phyloP scores from a whole-genome alignment of 371 early-diverging fungal species.

The Haplosporangium sp. region DNA sequence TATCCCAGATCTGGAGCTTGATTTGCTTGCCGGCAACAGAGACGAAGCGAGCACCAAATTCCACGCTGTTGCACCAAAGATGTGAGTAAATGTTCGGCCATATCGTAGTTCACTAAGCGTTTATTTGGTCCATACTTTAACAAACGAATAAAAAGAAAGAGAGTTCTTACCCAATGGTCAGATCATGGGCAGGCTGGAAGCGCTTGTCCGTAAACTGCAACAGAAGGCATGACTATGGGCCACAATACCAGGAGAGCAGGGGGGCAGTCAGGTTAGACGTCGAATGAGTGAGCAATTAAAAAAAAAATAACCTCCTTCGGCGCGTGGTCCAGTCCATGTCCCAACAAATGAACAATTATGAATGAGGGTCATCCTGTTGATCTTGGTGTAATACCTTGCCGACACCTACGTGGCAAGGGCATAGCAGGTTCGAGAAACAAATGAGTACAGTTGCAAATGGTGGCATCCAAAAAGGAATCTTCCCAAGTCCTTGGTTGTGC shows the following conservation, averaged over 20 bases:
- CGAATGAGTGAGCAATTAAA: background rate
- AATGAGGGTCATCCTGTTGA: background rate
- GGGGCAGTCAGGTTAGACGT: background rate
- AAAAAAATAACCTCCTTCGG: background rate
- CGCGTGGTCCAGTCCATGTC: background rate
- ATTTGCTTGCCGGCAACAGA: constrained; percentile 84
- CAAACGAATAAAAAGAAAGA: constrained; percentile 2
- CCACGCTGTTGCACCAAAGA: constrained; percentile 64
- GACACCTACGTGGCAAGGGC: constrained; percentile 62
- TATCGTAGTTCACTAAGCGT: no score
- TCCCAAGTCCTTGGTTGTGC: background rate
- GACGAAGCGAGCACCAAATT: constrained; percentile 86
- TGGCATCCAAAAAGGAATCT: no score
- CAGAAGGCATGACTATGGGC: constrained; percentile 77
- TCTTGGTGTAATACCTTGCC: constrained; percentile 67
- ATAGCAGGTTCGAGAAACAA: background rate
- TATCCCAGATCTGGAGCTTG: constrained; percentile 99
- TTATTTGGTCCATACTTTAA: no score
- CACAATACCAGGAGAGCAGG: background rate
- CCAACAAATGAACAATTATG: background rate
- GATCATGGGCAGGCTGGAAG: constrained; percentile 84
- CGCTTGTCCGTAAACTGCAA: constrained; percentile 88
- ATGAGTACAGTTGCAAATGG: background rate
- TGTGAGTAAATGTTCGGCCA: no score
- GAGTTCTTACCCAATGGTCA: constrained; percentile 81